Conservation (phyloP, 345 rosid genomes). For the Eucalyptus microcorys region DNA sequence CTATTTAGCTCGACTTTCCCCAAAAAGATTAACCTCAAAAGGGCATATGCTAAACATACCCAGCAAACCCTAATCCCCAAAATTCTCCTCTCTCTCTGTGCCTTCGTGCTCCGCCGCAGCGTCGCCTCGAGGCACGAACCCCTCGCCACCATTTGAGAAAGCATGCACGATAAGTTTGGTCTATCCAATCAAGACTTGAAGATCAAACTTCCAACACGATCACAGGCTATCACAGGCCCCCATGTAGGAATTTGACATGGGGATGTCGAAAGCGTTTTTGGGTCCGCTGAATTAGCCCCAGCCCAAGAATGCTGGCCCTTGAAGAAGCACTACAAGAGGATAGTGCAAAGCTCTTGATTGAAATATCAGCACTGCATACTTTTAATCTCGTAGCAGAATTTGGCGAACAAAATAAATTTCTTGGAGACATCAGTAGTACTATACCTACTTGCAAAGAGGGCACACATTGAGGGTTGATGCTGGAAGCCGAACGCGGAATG, state of each 20-base stretch:
- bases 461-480: not conserved
- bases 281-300: not conserved
- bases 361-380: not conserved
- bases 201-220: not conserved
- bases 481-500: not conserved
- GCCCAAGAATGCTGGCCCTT: not conserved
- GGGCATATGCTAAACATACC: not conserved
- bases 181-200: not conserved
- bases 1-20: not conserved
- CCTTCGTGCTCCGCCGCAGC: not conserved
- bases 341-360: not conserved
- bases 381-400: not conserved
- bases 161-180: not conserved
- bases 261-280: not conserved
- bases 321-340: not conserved
- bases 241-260: not conserved
- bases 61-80: not conserved
- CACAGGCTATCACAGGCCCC: not conserved
- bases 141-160: not conserved
- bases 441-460: not conserved
- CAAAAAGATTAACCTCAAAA: not conserved
- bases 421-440: not conserved
- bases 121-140: not conserved
- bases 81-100: not conserved
- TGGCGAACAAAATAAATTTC: not conserved